These are phyloP conservation scores for Fusarium redolens DNA, from an alignment of 2,329 filamentous ascomycete species.

Conservation along the genomic window DNA sequence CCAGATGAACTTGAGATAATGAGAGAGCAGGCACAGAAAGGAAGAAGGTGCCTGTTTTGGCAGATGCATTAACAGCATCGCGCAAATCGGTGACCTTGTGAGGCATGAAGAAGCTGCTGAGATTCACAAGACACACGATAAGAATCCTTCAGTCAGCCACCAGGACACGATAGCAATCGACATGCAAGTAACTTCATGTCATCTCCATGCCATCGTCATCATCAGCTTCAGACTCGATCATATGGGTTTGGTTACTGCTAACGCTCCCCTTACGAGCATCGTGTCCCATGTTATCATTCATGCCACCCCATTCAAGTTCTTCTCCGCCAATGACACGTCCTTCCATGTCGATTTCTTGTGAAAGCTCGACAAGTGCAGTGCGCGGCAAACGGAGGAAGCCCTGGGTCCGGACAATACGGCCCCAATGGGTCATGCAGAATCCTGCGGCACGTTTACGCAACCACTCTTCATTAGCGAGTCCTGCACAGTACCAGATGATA, in stretches of 20 bases:
- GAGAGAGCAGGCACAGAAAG: not conserved
- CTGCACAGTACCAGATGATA: constrained; percentile 94
- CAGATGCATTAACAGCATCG: constrained; percentile 10
- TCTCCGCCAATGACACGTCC: constrained; percentile 91
- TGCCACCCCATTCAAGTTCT: constrained; percentile 72
- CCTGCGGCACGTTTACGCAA: constrained; percentile 86
- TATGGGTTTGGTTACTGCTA: constrained; percentile 68
- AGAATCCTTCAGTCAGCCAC: not conserved
- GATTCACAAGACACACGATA: not conserved
- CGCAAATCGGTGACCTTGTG: constrained; percentile 14
- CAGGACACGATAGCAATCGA: not conserved
- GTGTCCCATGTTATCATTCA: constrained; percentile 55
- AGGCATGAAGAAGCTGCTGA: not conserved
- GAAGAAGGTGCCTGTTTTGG: not conserved
- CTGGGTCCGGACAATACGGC: constrained; percentile 87
- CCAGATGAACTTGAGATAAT: not conserved
- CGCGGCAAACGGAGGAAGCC: constrained; percentile 87
- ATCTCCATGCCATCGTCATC: constrained; percentile 74
- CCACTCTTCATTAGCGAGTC: constrained; percentile 92
- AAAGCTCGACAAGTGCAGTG: constrained; percentile 86
- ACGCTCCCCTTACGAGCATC: constrained; percentile 68
- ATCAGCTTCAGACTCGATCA: constrained; percentile 67
- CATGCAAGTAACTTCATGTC: constrained; percentile 46
- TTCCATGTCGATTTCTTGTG: constrained; percentile 92
- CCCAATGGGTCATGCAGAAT: constrained; percentile 95